Conservation (phyloP, 805 yeast species). For the Wickerhamiella brachini region DNA sequence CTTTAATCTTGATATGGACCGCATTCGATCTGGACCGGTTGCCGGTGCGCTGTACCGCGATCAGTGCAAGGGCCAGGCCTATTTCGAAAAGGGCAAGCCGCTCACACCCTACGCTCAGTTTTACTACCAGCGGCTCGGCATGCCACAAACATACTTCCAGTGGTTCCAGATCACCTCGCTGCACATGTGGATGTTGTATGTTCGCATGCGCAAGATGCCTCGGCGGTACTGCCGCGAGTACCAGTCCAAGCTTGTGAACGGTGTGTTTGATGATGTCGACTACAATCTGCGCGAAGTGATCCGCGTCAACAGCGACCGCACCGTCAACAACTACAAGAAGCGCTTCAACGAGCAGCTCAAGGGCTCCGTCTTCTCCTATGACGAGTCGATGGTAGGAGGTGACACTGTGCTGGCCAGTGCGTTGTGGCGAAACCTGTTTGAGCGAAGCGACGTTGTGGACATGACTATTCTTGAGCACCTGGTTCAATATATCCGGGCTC, state of each 20-base stretch:
- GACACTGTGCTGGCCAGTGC: conserved; percentile 38
- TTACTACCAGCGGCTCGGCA: conserved; percentile 68
- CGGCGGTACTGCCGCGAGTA: conserved; percentile 75
- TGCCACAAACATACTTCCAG: conserved; percentile 83
- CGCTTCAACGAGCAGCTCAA: conserved; percentile 82
- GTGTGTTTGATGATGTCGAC: conserved; percentile 83
- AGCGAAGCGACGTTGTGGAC: conserved; percentile 70
- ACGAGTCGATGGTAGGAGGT: conserved; percentile 74
- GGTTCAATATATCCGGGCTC: conserved; percentile 82
- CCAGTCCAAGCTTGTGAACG: conserved; percentile 82
- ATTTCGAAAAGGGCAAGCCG: conserved; percentile 18
- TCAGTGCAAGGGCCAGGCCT: conserved; percentile 73
- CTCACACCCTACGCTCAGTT: conserved; percentile 61
- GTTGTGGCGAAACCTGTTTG: conserved; percentile 67
- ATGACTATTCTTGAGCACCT: conserved; percentile 73
- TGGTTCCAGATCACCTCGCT: conserved; percentile 88
- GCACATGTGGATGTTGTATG: conserved; percentile 88
- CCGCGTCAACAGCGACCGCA: conserved; percentile 66
- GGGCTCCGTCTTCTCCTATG: conserved; percentile 82
- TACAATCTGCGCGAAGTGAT: conserved; percentile 71
- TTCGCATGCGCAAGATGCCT: conserved; percentile 94
- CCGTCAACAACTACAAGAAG: conserved; percentile 73
- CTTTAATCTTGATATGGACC: conserved; percentile 80
- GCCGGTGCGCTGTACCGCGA: conserved; percentile 84
- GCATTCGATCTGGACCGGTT: conserved; percentile 81